Evolutionary conservation across 2,329 filamentous ascomycete genomes (phyloP), one percentile per base, ranked within the genome.

Genomic region (Aspergillus versicolor): DNA sequence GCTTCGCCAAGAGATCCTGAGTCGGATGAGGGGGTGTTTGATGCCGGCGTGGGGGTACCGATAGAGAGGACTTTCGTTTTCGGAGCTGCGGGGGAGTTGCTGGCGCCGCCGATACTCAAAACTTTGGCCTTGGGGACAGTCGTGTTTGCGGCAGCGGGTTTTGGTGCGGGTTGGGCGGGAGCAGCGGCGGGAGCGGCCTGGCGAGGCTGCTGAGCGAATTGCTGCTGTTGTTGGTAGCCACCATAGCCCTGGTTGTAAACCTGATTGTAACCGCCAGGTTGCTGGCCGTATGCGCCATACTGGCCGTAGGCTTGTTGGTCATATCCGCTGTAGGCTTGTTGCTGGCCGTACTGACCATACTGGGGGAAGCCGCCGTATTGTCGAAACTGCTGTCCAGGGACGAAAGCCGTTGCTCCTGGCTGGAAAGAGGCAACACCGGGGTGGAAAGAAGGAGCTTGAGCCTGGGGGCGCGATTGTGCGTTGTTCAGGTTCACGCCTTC

Each of bases 41-140:
- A 58, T 4, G 74, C 53, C 19, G 72, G 62, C 9, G 71, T 65
- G 15, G 77, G 70, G 17, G 78, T 82, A 44, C 89, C 88, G 55
- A 96, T 88, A 45, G 89, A 89, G 27, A 92, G 80, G n/a, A 93
- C 88, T 75, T 92, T 92, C 34, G 88, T 81, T 71, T 87, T 86
- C 30, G 83, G 81, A 12, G 80, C 72, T 38, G 77, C 65, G 21
- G 73, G 54, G 19, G 70, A 68, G 50, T 62, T 69, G 24, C 79
- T 74, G 43, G 84, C 82, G 37, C 83, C 82, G 42, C 83, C 82
- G 48, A 87, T 83, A 17, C 83, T 84, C 32, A 87, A 73, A 4
- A 85, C 83, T 74, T 87, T 87, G 43, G 83, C 77, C 70, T 82
- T 82, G 12, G 83, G 80, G 5, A 77, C 73, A 50, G 76, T 69